phyloP scores from a whole-genome alignment of 768 basidiomycete species.

The Psilocybe cubensis region DNA sequence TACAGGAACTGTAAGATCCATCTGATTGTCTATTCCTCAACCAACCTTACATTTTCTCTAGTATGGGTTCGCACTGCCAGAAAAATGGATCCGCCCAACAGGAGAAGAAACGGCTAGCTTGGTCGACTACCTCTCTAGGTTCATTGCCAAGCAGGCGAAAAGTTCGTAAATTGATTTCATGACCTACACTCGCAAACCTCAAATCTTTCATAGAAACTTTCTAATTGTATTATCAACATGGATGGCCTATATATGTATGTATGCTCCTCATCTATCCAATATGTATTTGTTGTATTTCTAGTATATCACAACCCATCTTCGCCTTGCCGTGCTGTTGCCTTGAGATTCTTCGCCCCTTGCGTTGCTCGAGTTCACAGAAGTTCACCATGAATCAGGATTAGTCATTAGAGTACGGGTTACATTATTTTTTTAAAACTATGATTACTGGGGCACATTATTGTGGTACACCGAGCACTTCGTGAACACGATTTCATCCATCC shows the following conservation, averaged over 20 bases:
- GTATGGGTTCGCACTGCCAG: slow-evolving; percentile 81
- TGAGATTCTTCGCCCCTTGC: no score
- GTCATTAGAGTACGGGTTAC: no score
- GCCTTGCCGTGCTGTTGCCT: no score
- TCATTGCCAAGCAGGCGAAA: slow-evolving; percentile 52
- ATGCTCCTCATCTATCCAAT: background rate
- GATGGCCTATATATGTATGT: background rate
- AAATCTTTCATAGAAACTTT: background rate
- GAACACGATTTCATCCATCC: no score
- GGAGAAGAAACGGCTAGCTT: slow-evolving; percentile 77
- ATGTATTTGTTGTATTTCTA: no score
- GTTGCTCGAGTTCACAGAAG: no score
- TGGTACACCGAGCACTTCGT: no score
- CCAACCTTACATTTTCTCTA: slow-evolving; percentile 23
- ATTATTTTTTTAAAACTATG: no score
- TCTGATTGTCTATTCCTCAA: background rate
- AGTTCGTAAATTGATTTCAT: slow-evolving; percentile 24
- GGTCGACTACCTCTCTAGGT: slow-evolving; percentile 67
- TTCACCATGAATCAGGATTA: no score
- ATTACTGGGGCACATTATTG: no score
- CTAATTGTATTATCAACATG: background rate
- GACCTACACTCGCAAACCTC: background rate
- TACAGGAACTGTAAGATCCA: slow-evolving; percentile 37
- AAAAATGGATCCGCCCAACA: slow-evolving; percentile 73
- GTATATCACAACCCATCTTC: no score